Conservation (phyloP, 257 asterid species). For the Solanum megistacrolobum region DNA sequence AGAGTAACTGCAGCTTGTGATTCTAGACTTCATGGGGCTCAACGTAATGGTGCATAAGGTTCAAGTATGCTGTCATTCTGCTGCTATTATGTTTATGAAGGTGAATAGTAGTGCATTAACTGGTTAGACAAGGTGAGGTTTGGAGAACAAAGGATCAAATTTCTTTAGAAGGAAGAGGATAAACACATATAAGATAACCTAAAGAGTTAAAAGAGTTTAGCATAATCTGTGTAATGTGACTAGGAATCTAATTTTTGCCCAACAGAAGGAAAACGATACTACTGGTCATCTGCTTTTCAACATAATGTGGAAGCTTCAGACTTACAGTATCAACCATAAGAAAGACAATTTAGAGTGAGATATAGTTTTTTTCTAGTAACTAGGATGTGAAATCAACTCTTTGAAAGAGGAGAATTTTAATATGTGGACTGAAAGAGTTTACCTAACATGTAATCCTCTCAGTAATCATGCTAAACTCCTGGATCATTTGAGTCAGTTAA, state of each 20-base stretch:
- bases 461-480: neutral
- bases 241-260: too few species aligned
- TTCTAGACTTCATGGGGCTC: neutral
- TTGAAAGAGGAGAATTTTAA: neutral
- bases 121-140: neutral
- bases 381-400: neutral
- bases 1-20: neutral
- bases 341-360: neutral
- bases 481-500: neutral
- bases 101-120: neutral
- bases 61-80: neutral
- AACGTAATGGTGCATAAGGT: neutral
- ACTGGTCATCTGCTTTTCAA: neutral
- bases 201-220: neutral
- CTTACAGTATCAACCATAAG: neutral
- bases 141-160: neutral
- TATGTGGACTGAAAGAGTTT: neutral
- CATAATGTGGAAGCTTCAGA: neutral
- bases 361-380: neutral
- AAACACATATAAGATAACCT: neutral
- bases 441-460: neutral
- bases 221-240: neutral
- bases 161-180: neutral
- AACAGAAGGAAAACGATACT: neutral
- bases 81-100: neutral